Conservation (phyloP, 2,329 filamentous ascomycete genomes). For the Arthroderma uncinatum region DNA sequence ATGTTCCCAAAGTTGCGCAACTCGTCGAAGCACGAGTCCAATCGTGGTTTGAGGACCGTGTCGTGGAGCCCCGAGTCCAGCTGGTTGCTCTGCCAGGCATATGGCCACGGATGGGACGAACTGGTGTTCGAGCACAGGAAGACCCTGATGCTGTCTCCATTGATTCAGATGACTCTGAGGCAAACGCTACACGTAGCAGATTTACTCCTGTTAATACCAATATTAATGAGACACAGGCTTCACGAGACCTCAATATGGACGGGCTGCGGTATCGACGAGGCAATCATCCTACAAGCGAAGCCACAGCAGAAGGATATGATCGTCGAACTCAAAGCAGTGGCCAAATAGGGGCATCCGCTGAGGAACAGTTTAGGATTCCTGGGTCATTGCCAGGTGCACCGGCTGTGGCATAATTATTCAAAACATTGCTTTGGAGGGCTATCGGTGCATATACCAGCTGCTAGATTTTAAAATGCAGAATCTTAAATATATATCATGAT, state of each 20-base stretch:
- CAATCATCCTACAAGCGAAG: background rate
- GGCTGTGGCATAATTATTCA: slow-evolving; percentile 17
- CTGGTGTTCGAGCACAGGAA: slow-evolving; percentile 35
- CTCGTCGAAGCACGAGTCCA: slow-evolving; percentile 54
- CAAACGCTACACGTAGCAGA: slow-evolving; percentile 6
- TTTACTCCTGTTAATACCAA: slow-evolving; percentile 3
- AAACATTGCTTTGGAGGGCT: background rate
- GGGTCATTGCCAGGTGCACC: slow-evolving; percentile 27
- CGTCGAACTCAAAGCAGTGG: background rate
- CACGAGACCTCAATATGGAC: slow-evolving; percentile 20
- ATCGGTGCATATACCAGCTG: background rate
- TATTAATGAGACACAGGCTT: slow-evolving; percentile 14
- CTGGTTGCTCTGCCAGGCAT: slow-evolving; percentile 52
- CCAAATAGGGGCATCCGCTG: slow-evolving; percentile 8
- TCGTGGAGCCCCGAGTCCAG: slow-evolving; percentile 54
- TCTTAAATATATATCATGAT: background rate
- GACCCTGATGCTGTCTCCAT: slow-evolving; percentile 21
- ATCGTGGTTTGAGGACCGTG: slow-evolving; percentile 57
- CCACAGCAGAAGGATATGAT: background rate
- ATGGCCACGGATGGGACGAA: slow-evolving; percentile 48
- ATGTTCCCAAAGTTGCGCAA: slow-evolving; percentile 56
- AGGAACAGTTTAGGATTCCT: slow-evolving; percentile 30
- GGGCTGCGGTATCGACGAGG: slow-evolving; percentile 24
- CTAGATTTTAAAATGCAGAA: background rate
- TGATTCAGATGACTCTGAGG: slow-evolving; percentile 7